Conservation (phyloP, 805 yeast genomes). For the Myxozyma mucilagina region DNA sequence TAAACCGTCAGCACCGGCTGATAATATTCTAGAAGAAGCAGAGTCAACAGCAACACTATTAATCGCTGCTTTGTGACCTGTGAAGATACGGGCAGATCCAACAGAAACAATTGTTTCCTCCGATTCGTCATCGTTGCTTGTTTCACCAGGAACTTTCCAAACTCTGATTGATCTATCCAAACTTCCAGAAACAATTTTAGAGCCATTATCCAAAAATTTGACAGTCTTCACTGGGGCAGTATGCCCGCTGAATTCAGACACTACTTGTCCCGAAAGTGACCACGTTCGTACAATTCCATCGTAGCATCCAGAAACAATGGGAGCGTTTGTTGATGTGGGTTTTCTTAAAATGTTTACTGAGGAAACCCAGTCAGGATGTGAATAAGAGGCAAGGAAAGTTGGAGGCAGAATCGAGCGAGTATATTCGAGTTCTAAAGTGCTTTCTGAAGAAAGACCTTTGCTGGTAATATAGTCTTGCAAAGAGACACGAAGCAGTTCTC, state of each 20-base stretch:
- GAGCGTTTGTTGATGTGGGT: constrained; percentile 31
- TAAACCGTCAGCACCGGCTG: constrained; percentile 79
- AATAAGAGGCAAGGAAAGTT: constrained; percentile 80
- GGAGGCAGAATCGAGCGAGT: constrained; percentile 94
- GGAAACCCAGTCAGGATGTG: constrained; percentile 95
- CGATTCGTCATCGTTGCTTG: constrained; percentile 48
- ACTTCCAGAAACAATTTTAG: constrained; percentile 78
- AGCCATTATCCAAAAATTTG: constrained; percentile 54
- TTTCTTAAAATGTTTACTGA: constrained; percentile 54
- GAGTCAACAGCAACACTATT: constrained; percentile 65
- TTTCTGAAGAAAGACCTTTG: constrained; percentile 81
- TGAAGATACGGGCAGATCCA: constrained; percentile 45
- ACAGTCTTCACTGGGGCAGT: constrained; percentile 83
- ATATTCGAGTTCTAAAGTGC: constrained; percentile 77
- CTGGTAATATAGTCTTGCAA: constrained; percentile 74
- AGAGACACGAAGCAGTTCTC: constrained; percentile 66
- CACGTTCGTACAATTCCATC: constrained; percentile 93
- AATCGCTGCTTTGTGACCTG: constrained; percentile 90
- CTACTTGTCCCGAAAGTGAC: constrained; percentile 76
- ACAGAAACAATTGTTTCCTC: constrained; percentile 39
- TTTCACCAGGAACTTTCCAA: constrained; percentile 65
- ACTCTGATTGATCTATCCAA: constrained; percentile 84
- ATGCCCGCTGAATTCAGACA: constrained; percentile 82
- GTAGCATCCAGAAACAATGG: constrained; percentile 84
- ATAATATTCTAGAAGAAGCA: constrained; percentile 61